Percentiles rank a stretch among this genome's conserved stretches.
phyloP scores from a whole-genome alignment of 2,329 filamentous ascomycete species.

The Neodidymelliopsis sp. region DNA sequence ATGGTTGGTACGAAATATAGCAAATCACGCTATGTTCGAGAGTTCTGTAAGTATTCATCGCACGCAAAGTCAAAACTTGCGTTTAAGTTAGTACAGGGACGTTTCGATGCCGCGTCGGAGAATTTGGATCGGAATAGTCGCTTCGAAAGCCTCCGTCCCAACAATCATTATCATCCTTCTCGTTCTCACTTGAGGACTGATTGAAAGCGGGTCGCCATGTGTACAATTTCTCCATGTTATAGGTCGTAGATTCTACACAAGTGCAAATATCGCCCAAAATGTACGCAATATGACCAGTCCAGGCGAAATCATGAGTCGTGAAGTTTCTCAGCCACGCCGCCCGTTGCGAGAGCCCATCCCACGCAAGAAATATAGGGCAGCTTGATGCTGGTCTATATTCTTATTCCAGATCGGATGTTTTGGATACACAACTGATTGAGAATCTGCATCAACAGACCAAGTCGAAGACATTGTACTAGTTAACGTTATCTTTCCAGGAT shows the following conservation, averaged over 20 bases:
- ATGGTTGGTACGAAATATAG: no score
- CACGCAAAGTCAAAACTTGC: no score
- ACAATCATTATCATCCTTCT: not conserved
- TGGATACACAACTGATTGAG: not conserved
- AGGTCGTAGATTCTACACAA: not conserved
- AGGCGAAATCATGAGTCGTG: slow-evolving; percentile 1
- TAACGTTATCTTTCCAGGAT: not conserved
- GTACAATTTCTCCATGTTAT: not conserved
- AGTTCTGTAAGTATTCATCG: no score
- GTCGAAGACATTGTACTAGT: slow-evolving; percentile 10
- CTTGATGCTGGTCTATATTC: not conserved
- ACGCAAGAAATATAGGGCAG: slow-evolving; percentile 6
- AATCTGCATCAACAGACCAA: slow-evolving; percentile 2
- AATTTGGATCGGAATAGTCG: not conserved
- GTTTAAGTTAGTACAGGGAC: no score
- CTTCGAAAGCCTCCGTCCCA: slow-evolving; percentile 6
- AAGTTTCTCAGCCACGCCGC: slow-evolving; percentile 12
- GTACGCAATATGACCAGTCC: slow-evolving; percentile 5
- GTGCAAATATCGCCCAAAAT: not conserved
- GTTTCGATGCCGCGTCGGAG: no score
- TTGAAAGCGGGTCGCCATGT: not conserved
- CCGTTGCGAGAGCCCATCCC: slow-evolving; percentile 11
- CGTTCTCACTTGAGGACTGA: not conserved
- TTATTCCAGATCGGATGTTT: slow-evolving; percentile 5
- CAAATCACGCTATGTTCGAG: no score